Percentiles rank a stretch among this genome's conserved stretches.
phyloP scores from a whole-genome alignment of 352 stramenopile genomes.

The Saprolegnia diclina region DNA sequence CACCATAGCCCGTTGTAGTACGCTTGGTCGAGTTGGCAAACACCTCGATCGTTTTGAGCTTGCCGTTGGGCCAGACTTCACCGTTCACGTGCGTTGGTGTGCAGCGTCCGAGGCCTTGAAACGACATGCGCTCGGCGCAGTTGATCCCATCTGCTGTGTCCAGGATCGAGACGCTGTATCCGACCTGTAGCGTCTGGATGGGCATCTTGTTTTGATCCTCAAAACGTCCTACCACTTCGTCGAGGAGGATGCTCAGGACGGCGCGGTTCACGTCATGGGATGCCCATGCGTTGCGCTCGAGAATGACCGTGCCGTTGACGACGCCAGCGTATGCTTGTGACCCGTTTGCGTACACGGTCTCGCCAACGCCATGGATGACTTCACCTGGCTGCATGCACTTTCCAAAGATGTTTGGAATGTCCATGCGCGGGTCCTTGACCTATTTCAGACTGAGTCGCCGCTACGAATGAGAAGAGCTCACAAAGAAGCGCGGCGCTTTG shows the following conservation, averaged over 20 bases:
- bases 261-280: background rate
- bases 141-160: background rate
- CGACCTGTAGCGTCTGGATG: background rate
- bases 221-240: constrained; percentile 12
- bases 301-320: constrained; percentile 9
- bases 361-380: constrained; percentile 16
- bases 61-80: constrained; percentile 46
- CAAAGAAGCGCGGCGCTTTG: constrained; percentile 7
- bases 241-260: constrained; percentile 3
- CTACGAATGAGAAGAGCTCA: background rate
- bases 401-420: background rate
- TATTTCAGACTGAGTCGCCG: background rate
- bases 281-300: constrained; percentile 5
- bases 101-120: constrained; percentile 32
- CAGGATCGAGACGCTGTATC: constrained; percentile 10
- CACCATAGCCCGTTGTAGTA: constrained; percentile 10
- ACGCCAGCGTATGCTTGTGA: background rate
- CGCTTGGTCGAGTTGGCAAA: constrained; percentile 39
- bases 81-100: constrained; percentile 54
- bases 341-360: constrained; percentile 17
- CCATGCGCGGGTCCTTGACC: background rate
- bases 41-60: constrained; percentile 32
- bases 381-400: background rate
- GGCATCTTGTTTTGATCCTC: background rate
- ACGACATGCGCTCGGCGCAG: constrained; percentile 12